Evolutionary conservation across 345 rosid genomes (phyloP), one percentile per base, ranked within the genome.

Genomic region (Turritis glabra): DNA sequence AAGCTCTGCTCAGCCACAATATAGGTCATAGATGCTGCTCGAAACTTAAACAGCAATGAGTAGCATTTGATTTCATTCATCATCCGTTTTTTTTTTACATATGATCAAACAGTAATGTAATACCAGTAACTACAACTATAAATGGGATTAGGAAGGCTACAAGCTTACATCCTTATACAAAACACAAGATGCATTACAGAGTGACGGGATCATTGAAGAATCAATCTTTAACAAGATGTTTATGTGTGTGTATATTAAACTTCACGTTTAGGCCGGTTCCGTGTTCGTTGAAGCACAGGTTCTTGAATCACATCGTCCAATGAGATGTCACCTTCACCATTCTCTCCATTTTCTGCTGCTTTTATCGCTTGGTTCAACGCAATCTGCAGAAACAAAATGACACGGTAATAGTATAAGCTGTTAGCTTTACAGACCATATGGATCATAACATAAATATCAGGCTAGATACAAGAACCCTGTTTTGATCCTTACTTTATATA

Each of bases 191-290:
- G 64, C 33, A 51, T 22, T 67, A 50, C n/a, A 74, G 10, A 57
- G 18, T 58, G 53, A 35, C 4, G 4, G 10, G 14, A 56, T 48
- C 29, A 51, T 1, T 29, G 22, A 59, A 59, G 54, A 74, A 57
- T 13, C n/a, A 74, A 57, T 13, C n/a, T 51, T 30, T 22, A 21
- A 5, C 64, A 43, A 47, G 14, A 66, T 46, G 72, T 7, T 13
- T 26, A 57, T 3, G 22, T 18, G 10, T 56, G 33, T 29, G 10
- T 2, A 13, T 15, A 63, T 68, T 83, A 87, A 41, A 74, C 87
- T 78, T 86, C 80, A 72, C 88, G 82, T 74, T 89, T 93, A 43
- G 98, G 98, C 19, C 98, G 87, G 74, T 88, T 86, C 48, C 97
- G 71, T 3, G 84, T 59, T 18, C 85, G 86, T 53, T 82, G 84